These are phyloP conservation scores for Syzygium aromaticum DNA, from an alignment of 345 rosid genomes.

Conservation along the genomic window DNA sequence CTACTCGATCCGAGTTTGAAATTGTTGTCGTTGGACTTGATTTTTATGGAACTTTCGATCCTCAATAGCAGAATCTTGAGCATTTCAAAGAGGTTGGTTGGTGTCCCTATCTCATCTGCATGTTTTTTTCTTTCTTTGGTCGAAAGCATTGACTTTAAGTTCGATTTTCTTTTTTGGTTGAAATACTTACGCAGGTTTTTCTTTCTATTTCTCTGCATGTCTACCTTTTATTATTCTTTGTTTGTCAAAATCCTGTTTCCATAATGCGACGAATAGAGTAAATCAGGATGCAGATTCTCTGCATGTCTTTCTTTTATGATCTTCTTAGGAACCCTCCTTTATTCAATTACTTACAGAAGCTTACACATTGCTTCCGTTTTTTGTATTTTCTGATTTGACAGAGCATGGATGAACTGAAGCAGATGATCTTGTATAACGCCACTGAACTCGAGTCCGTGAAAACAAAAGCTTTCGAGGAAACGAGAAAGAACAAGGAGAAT, in stretches of 20 bases:
- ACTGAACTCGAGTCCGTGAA: slow-evolving; percentile 53
- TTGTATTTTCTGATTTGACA: slow-evolving; percentile 11
- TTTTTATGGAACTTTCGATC: neutral
- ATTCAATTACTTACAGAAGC: neutral
- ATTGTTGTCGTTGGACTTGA: neutral
- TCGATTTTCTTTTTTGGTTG: neutral
- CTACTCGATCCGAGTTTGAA: neutral
- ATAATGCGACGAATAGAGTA: neutral
- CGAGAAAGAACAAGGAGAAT: slow-evolving; percentile 46
- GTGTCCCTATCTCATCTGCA: neutral
- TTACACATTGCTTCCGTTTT: neutral
- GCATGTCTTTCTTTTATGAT: too few relatives aligned
- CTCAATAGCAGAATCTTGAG: neutral
- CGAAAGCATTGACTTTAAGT: neutral
- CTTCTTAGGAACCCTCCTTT: neutral
- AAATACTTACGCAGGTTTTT: neutral
- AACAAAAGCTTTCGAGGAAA: slow-evolving; percentile 47
- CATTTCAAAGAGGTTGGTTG: neutral
- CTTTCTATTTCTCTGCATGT: neutral
- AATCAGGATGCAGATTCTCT: neutral
- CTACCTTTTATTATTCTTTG: neutral
- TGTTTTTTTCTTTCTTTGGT: neutral
- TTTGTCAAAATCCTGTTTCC: neutral
- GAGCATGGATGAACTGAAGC: slow-evolving; percentile 55
- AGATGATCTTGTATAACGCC: slow-evolving; percentile 49